Conservation (phyloP, 208 protist species). For the Crithidia brevicula region DNA sequence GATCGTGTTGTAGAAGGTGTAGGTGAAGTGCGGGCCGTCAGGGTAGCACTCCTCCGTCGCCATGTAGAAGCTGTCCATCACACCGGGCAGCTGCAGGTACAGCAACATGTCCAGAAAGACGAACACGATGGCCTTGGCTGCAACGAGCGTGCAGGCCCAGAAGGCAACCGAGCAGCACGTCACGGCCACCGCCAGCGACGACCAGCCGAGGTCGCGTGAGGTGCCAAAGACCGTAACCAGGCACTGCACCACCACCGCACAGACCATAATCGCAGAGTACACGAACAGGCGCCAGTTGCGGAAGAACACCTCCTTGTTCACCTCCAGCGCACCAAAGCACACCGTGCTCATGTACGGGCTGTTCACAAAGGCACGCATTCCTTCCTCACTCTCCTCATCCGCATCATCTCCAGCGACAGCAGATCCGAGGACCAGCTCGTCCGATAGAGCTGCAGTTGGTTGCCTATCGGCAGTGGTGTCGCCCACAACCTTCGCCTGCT, state of each 20-base stretch:
- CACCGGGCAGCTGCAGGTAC: constrained; percentile 53
- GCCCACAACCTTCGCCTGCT: not conserved
- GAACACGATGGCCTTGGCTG: constrained; percentile 54
- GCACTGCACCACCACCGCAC: constrained; percentile 21
- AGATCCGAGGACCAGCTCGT: not conserved
- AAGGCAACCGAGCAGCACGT: constrained; percentile 22
- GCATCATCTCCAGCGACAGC: not conserved
- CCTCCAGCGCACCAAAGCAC: constrained; percentile 20
- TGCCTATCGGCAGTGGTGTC: not conserved
- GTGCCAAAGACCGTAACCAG: constrained; percentile 27
- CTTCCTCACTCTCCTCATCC: constrained; percentile 4
- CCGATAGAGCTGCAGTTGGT: not conserved
- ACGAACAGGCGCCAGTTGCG: constrained; percentile 33
- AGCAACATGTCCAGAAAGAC: constrained; percentile 38
- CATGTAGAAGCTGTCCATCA: constrained; percentile 50
- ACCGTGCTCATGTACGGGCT: constrained; percentile 28
- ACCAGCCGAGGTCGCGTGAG: constrained; percentile 15
- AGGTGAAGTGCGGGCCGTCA: constrained; percentile 52
- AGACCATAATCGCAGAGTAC: constrained; percentile 34
- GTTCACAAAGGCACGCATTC: not conserved
- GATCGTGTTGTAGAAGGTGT: constrained; percentile 54
- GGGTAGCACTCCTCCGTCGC: constrained; percentile 29
- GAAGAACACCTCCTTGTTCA: constrained; percentile 25
- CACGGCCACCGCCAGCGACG: constrained; percentile 17
- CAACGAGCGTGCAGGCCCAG: constrained; percentile 31